Percentiles rank a stretch among this genome's conserved stretches.
Evolutionary conservation across 129 eudicot genomes (phyloP).

Genomic region (Sambucus nigra): DNA sequence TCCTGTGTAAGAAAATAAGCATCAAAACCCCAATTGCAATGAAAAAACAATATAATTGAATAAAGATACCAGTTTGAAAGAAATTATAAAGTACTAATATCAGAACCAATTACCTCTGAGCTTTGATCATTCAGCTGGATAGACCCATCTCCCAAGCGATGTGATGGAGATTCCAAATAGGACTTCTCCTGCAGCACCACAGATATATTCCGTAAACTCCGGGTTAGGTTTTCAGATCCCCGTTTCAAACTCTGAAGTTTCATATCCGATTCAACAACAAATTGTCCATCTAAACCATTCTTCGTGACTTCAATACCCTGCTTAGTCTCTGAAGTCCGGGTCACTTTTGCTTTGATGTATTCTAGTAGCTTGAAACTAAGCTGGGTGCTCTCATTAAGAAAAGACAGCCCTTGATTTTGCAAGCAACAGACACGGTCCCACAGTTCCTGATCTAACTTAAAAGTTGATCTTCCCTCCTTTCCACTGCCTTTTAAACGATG

Average conservation of each 20-base stretch:
- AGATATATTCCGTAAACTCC: constrained; percentile 47
- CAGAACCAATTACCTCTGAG: constrained; percentile 38
- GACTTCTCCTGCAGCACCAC: constrained; percentile 47
- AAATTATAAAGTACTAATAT: not conserved
- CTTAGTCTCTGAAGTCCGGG: too few species aligned
- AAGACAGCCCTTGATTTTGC: constrained; percentile 58
- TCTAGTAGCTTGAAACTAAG: constrained; percentile 54
- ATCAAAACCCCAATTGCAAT: constrained; percentile 1
- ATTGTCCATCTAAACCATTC: constrained; percentile 48
- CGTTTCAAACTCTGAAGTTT: constrained; percentile 72
- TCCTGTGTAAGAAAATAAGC: constrained; percentile 38
- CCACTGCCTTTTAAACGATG: constrained; percentile 61
- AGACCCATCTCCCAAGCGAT: constrained; percentile 12
- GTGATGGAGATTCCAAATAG: constrained; percentile 7
- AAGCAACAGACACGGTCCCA: constrained; percentile 46
- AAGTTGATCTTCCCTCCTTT: constrained; percentile 35
- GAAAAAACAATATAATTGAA: not conserved
- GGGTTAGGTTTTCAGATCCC: constrained; percentile 46
- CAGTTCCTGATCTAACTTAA: constrained; percentile 74
- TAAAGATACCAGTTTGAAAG: not conserved
- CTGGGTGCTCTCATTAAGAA: constrained; percentile 49
- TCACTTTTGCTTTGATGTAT: constrained; percentile 31
- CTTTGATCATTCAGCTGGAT: constrained; percentile 15
- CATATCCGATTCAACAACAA: constrained; percentile 68
- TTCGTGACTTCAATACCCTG: constrained; percentile 17